A percentile compares a stretch with the other conserved stretches of the same genome.
Evolutionary conservation across 139 green algal species (phyloP).

Genomic region (Eudorina sp.): DNA sequence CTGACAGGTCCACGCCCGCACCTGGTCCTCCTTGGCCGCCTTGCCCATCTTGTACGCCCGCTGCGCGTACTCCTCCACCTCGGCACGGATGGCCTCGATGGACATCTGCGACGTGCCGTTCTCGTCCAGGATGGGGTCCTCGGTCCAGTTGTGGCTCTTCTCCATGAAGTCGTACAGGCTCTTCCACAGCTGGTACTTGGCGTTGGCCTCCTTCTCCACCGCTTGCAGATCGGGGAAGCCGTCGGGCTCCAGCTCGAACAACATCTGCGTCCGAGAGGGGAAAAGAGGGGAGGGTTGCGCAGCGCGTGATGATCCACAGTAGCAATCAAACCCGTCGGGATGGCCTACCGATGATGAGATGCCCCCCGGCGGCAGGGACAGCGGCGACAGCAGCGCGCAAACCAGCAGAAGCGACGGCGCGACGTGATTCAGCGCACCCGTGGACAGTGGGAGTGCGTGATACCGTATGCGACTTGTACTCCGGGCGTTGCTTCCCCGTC

Average conservation of each 20-base stretch:
- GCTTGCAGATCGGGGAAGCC: conserved; percentile 67
- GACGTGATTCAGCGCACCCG: no score
- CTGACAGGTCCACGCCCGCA: no score
- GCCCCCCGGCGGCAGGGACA: no score
- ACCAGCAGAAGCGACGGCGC: no score
- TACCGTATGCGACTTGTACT: no score
- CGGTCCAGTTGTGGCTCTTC: conserved; percentile 76
- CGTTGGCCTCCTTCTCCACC: conserved; percentile 73
- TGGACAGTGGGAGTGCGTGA: no score
- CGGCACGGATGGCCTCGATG: conserved; percentile 70
- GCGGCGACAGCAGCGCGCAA: no score
- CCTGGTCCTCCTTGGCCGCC: conserved; percentile 72
- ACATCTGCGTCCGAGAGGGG: conserved; percentile 28
- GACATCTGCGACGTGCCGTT: conserved; percentile 62
- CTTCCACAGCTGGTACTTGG: conserved; percentile 78
- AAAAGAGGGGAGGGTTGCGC: background rate
- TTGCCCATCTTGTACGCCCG: conserved; percentile 82
- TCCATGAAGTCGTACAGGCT: conserved; percentile 76
- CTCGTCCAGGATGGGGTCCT: conserved; percentile 75
- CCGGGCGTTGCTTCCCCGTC: no score
- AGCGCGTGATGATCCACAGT: background rate
- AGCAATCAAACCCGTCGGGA: no score
- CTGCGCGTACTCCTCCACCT: conserved; percentile 75
- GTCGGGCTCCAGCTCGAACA: conserved; percentile 73
- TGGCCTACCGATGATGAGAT: no score